These are phyloP conservation scores for Gomphus bonarii DNA, from an alignment of 1,284 basidiomycete species.

Conservation along the genomic window DNA sequence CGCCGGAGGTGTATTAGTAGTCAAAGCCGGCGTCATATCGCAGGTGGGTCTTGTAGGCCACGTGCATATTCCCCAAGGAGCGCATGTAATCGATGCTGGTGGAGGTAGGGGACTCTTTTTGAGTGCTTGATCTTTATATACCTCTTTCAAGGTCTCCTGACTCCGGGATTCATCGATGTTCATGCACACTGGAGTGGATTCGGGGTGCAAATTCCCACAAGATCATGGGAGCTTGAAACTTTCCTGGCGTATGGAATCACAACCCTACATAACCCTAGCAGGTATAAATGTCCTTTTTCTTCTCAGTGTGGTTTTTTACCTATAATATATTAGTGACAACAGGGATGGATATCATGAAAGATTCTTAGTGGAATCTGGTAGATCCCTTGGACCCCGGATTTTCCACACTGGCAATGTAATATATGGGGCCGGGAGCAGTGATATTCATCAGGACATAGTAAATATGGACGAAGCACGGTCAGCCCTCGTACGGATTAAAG, in stretches of 20 bases:
- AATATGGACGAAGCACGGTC: conserved; percentile 50
- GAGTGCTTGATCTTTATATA: neutral
- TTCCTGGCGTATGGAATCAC: conserved; percentile 73
- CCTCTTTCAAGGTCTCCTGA: conserved; percentile 37
- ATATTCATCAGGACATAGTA: conserved; percentile 52
- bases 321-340: conserved; percentile 52
- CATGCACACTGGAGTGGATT: conserved; percentile 65
- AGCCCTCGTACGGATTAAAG: conserved; percentile 56
- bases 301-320: neutral
- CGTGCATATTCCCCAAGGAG: conserved; percentile 31
- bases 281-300: neutral
- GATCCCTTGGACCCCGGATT: conserved; percentile 56
- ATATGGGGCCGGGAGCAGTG: conserved; percentile 45
- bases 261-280: conserved; percentile 49
- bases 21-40: conserved; percentile 45
- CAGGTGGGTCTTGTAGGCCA: conserved; percentile 32
- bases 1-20: conserved; percentile 36
- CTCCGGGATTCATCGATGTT: conserved; percentile 65
- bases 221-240: conserved; percentile 63
- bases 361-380: conserved; percentile 53
- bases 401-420: conserved; percentile 58
- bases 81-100: conserved; percentile 43
- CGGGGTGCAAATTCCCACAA: conserved; percentile 39
- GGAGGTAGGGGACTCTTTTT: conserved; percentile 35
- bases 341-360: conserved; percentile 54